Evolutionary conservation across 345 rosid species (phyloP).

Genomic region (Theobroma cacao): DNA sequence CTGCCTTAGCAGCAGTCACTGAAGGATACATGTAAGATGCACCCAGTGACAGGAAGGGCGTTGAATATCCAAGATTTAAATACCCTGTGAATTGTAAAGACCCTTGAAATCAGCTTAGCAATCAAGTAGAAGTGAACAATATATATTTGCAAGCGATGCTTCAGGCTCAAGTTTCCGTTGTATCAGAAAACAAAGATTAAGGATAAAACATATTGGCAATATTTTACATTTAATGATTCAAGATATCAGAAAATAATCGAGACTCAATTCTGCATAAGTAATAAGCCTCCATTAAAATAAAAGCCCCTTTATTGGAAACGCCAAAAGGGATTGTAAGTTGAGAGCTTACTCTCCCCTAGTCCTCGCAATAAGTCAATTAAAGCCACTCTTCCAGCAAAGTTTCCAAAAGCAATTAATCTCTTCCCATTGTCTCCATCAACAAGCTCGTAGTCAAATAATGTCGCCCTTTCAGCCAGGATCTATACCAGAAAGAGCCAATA

Average conservation of each 20-base stretch:
- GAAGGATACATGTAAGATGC: slow-evolving; percentile 56
- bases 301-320: too few relatives aligned
- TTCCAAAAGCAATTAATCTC: slow-evolving; percentile 55
- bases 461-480: slow-evolving; percentile 45
- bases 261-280: too few relatives aligned
- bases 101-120: neutral
- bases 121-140: neutral
- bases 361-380: slow-evolving; percentile 51
- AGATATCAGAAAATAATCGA: too few relatives aligned
- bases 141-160: neutral
- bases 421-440: slow-evolving; percentile 44
- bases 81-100: slow-evolving; percentile 32
- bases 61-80: slow-evolving; percentile 54
- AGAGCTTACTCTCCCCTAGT: slow-evolving; percentile 47
- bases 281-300: too few relatives aligned
- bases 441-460: slow-evolving; percentile 54
- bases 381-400: slow-evolving; percentile 61
- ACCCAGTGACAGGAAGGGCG: slow-evolving; percentile 52
- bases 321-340: neutral
- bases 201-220: too few relatives aligned
- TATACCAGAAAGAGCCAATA: slow-evolving; percentile 10
- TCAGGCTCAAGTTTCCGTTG: too few relatives aligned
- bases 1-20: slow-evolving; percentile 65
- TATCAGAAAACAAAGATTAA: too few relatives aligned
- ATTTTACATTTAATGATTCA: too few relatives aligned